A percentile compares a stretch with the other conserved stretches of the same genome.
Conservation (phyloP, 768 basidiomycete genomes). For the Cyathus striatus region DNA sequence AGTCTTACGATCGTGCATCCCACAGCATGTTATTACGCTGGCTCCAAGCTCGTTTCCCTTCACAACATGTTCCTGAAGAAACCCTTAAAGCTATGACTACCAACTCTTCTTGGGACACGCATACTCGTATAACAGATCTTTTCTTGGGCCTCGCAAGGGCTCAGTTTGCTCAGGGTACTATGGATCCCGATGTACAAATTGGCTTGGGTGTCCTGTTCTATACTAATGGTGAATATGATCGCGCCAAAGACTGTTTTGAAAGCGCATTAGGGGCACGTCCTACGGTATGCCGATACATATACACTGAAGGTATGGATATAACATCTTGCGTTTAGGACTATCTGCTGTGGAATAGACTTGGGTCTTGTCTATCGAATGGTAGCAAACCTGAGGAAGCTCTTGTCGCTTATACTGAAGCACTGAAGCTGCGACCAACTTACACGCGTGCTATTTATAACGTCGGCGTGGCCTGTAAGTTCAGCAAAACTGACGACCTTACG, state of each 20-base stretch:
- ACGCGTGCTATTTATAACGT: constrained; percentile 98
- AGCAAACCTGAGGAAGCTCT: constrained; percentile 92
- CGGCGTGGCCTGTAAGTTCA: constrained; percentile 90
- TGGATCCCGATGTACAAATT: constrained; percentile 91
- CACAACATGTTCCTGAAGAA: constrained; percentile 48
- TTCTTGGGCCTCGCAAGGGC: constrained; percentile 78
- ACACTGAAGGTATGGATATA: background rate
- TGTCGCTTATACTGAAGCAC: constrained; percentile 84
- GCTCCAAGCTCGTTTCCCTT: constrained; percentile 65
- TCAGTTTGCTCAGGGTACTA: constrained; percentile 66
- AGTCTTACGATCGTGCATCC: constrained; percentile 83
- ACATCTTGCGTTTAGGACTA: constrained; percentile 60
- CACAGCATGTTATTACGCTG: constrained; percentile 84
- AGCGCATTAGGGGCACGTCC: constrained; percentile 79
- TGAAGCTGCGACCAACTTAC: constrained; percentile 89
- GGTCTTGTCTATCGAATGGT: constrained; percentile 92
- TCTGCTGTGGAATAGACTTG: constrained; percentile 91
- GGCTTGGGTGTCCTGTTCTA: constrained; percentile 93
- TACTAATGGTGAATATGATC: constrained; percentile 78
- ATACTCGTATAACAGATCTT: constrained; percentile 73
- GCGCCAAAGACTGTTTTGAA: constrained; percentile 93
- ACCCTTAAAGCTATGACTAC: constrained; percentile 47
- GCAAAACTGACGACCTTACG: too few species aligned
- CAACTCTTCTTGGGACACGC: constrained; percentile 76
- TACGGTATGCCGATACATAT: constrained; percentile 25